Percentiles rank a stretch among this genome's conserved stretches.
phyloP scores from a whole-genome alignment of 73 alveolate species.

The Diophrys appendiculata region DNA sequence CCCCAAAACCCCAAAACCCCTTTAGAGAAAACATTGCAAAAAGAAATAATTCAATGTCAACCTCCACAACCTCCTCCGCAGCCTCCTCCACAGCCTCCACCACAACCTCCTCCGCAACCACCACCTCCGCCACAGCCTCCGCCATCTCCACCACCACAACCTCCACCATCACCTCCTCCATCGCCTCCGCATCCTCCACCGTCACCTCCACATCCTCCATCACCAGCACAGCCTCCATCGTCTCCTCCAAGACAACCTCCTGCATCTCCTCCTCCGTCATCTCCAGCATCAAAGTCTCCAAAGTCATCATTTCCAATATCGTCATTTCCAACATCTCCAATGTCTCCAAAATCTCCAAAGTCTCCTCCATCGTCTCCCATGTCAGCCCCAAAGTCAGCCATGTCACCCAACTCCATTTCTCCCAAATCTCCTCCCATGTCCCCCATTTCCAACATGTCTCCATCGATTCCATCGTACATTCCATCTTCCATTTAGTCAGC shows the following conservation, averaged over 20 bases:
- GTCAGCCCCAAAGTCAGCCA: conserved; percentile 27
- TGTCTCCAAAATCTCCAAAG: conserved; percentile 14
- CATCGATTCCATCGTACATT: conserved; percentile 17
- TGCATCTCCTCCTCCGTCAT: conserved; percentile 12
- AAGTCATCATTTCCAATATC: conserved; percentile 13
- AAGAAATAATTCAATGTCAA: not conserved
- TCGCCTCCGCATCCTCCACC: conserved; percentile 25
- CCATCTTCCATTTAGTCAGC: conserved; percentile 26
- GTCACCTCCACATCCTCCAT: conserved; percentile 4
- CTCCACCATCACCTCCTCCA: conserved; percentile 14
- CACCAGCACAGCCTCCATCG: conserved; percentile 15
- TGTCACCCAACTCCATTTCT: conserved; percentile 11
- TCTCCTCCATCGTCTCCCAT: conserved; percentile 7
- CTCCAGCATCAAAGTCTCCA: conserved; percentile 6
- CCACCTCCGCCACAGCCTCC: conserved; percentile 6
- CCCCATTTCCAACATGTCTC: not conserved
- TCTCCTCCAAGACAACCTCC: conserved; percentile 18
- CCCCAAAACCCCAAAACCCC: no score
- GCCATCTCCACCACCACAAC: conserved; percentile 15
- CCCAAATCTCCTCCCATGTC: not conserved
- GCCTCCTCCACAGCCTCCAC: not conserved
- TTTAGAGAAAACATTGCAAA: no score
- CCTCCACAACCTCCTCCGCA: conserved; percentile 7
- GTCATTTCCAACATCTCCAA: conserved; percentile 4
- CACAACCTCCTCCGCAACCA: conserved; percentile 19